Evolutionary conservation across 352 stramenopile genomes (phyloP).

Genomic region (Globisporangium cederbergense): DNA sequence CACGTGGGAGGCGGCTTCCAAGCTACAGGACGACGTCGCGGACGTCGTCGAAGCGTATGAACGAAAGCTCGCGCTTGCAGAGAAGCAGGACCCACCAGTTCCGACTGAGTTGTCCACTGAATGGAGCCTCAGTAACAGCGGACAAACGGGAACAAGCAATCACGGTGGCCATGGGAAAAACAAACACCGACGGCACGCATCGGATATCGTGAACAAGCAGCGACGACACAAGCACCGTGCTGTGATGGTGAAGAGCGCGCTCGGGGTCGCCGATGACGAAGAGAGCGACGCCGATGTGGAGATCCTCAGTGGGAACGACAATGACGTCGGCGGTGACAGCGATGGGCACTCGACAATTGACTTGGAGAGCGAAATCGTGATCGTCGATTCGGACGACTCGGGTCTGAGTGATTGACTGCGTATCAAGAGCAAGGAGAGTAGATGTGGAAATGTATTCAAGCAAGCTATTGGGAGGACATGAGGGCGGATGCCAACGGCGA

Average conservation of each 20-base stretch:
- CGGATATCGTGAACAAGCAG: not conserved
- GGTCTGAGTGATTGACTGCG: not conserved
- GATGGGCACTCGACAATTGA: constrained; percentile 10
- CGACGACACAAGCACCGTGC: not conserved
- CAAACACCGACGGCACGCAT: not conserved
- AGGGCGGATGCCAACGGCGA: no score
- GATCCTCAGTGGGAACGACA: constrained; percentile 11
- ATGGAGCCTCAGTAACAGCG: not conserved
- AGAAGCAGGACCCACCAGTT: not conserved
- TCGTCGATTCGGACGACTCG: constrained; percentile 12
- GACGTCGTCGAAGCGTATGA: constrained; percentile 62
- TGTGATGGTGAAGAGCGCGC: constrained; percentile 11
- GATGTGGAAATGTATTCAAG: not conserved
- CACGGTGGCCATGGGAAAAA: not conserved
- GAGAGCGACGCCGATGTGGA: constrained; percentile 2
- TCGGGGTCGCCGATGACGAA: not conserved
- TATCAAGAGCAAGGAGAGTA: not conserved
- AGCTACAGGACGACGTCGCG: constrained; percentile 47
- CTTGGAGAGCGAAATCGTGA: constrained; percentile 19
- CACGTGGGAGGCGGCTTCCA: constrained; percentile 55
- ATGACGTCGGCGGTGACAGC: not conserved
- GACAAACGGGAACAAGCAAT: not conserved
- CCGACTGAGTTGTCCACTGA: not conserved
- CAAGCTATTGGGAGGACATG: not conserved
- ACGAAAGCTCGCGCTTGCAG: constrained; percentile 5